These are phyloP conservation scores for Sugiyamaella xylanicola DNA, from an alignment of 1,139 yeast genomes.

Conservation along the genomic window DNA sequence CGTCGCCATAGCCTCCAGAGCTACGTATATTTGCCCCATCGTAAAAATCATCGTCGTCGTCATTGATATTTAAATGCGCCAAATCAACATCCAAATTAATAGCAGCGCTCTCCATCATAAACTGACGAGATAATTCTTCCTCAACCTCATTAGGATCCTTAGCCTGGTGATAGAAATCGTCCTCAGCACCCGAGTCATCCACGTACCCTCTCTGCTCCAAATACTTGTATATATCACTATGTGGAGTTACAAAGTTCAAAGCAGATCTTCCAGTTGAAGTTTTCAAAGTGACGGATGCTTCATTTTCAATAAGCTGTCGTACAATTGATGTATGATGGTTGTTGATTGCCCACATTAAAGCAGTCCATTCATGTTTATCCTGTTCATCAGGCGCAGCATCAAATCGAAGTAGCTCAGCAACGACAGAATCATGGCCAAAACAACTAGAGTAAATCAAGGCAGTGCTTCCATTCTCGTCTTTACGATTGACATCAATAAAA, in stretches of 20 bases:
- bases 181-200: slow-evolving; percentile 24
- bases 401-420: slow-evolving; percentile 42
- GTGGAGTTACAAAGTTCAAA: slow-evolving; percentile 42
- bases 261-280: slow-evolving; percentile 45
- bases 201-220: slow-evolving; percentile 37
- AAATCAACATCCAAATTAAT: slow-evolving; percentile 41
- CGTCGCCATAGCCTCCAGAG: slow-evolving; percentile 26
- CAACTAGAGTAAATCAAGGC: slow-evolving; percentile 47
- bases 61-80: slow-evolving; percentile 34
- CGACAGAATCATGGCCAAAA: slow-evolving; percentile 47
- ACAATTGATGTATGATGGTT: slow-evolving; percentile 45
- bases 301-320: slow-evolving; percentile 41
- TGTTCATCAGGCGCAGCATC: slow-evolving; percentile 45
- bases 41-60: slow-evolving; percentile 22
- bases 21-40: slow-evolving; percentile 23
- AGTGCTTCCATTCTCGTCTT: slow-evolving; percentile 45
- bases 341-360: slow-evolving; percentile 52
- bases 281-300: slow-evolving; percentile 39
- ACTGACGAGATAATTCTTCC: slow-evolving; percentile 34
- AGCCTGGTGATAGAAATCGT: slow-evolving; percentile 40
- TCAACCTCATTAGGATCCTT: slow-evolving; percentile 33
- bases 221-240: slow-evolving; percentile 38
- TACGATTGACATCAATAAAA: slow-evolving; percentile 40
- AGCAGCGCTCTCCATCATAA: slow-evolving; percentile 39
- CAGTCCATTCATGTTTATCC: slow-evolving; percentile 48